Percentiles rank a stretch among this genome's conserved stretches.
phyloP scores from a whole-genome alignment of 768 basidiomycete species.

The Brasilioporus rufonigricans region DNA sequence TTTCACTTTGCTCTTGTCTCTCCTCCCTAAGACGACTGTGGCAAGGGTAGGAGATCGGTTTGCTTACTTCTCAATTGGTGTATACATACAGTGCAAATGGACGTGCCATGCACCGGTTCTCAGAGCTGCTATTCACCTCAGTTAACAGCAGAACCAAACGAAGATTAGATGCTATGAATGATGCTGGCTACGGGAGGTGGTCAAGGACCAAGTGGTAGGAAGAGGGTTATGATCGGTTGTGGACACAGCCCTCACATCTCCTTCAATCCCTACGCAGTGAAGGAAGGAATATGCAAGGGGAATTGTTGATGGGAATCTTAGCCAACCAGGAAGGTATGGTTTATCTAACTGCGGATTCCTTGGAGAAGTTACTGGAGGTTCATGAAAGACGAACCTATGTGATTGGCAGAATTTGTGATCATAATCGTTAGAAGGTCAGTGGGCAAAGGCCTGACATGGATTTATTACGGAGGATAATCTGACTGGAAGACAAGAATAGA shows the following conservation, averaged over 20 bases:
- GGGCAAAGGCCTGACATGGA: background rate
- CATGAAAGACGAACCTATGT: slow-evolving; percentile 86
- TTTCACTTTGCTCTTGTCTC: slow-evolving; percentile 13
- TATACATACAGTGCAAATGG: slow-evolving; percentile 91
- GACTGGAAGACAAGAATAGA: slow-evolving; percentile 44
- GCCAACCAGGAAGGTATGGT: slow-evolving; percentile 55
- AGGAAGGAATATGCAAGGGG: slow-evolving; percentile 1
- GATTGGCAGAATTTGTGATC: slow-evolving; percentile 94
- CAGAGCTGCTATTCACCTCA: slow-evolving; percentile 74
- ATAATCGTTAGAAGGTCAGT: slow-evolving; percentile 89
- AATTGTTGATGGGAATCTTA: slow-evolving; percentile 1
- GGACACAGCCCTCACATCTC: slow-evolving; percentile 37
- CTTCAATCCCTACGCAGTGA: background rate
- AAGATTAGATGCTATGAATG: slow-evolving; percentile 61
- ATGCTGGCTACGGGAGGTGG: slow-evolving; percentile 80
- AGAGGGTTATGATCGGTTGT: slow-evolving; percentile 69
- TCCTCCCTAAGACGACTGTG: slow-evolving; percentile 10
- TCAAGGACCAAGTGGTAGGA: slow-evolving; percentile 79
- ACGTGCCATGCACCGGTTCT: slow-evolving; percentile 64
- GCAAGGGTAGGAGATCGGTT: slow-evolving; percentile 75
- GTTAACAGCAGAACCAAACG: slow-evolving; percentile 67
- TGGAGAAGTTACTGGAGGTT: slow-evolving; percentile 80
- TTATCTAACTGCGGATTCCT: slow-evolving; percentile 94
- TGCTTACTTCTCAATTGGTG: slow-evolving; percentile 86
- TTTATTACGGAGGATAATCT: slow-evolving; percentile 2